phyloP scores from a whole-genome alignment of 2,329 filamentous ascomycete species.

The Geosmithia morbida region DNA sequence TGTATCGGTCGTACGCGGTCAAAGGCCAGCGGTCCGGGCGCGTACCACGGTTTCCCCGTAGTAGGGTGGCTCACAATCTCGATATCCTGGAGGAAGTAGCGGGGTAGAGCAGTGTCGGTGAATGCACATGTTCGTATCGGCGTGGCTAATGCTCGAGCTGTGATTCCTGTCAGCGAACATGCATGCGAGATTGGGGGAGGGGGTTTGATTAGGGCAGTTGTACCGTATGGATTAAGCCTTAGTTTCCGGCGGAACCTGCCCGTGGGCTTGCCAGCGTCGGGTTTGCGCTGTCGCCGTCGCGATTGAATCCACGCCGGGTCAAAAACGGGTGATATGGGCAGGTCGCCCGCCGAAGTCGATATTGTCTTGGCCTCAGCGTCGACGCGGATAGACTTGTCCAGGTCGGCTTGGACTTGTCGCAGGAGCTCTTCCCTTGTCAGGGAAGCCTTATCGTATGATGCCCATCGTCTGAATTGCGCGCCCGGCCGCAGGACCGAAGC shows the following conservation, averaged over 20 bases:
- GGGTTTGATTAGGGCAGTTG: conserved; percentile 5
- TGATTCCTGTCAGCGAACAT: neutral
- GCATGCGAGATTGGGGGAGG: neutral
- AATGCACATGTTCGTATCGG: conserved; percentile 41
- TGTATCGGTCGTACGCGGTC: conserved; percentile 7
- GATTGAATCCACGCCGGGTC: conserved; percentile 32
- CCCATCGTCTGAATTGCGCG: conserved; percentile 13
- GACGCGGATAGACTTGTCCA: conserved; percentile 18
- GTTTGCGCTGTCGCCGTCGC: conserved; percentile 25
- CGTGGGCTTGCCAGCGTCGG: conserved; percentile 12
- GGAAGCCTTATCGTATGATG: conserved; percentile 14
- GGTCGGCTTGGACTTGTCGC: conserved; percentile 14
- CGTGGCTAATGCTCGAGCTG: conserved; percentile 47
- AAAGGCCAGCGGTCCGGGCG: conserved; percentile 29
- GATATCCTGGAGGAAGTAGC: conserved; percentile 50
- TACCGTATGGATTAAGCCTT: conserved; percentile 50
- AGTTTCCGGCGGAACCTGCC: conserved; percentile 43
- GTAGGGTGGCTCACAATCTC: conserved; percentile 38
- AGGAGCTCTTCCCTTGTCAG: conserved; percentile 15
- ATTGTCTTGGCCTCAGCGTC: conserved; percentile 26
- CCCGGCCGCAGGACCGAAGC: conserved; percentile 1
- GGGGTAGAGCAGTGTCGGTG: conserved; percentile 35
- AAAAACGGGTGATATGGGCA: conserved; percentile 41
- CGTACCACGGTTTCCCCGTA: conserved; percentile 37
- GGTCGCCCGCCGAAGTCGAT: conserved; percentile 24